Evolutionary conservation across 257 asterid genomes (phyloP), one percentile per base, ranked within the genome.

Genomic region (Primulina eburnea): DNA sequence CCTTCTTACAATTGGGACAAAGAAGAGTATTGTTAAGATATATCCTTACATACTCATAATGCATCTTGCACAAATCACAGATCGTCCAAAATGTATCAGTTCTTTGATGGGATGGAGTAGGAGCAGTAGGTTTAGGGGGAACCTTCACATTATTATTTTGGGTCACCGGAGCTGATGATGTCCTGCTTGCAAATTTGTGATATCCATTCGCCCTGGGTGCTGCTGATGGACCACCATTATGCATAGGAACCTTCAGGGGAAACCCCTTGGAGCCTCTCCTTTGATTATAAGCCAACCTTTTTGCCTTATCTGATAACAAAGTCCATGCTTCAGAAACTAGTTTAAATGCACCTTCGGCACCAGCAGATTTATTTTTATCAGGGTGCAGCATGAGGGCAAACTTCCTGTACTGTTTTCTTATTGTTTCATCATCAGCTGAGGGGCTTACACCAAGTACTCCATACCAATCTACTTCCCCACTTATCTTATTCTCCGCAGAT

Each of bases 341-440:
- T 71, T 83, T 81, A 76, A 90, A 90, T 16, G 96, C 96, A 67
- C 88, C 92, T 66, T 84, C 89, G 21, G 92, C 95, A 18, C 92
- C 95, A 21, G 67, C 73, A 30, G 82, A 82, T 73, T 75, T 83
- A 69, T 90, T 87, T 77, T 87, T 90, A 79, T 90, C 95, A n/a
- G 96, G 96, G 68, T 90, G 96, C 58, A 88, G 86, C 67, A 77
- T n/a, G 62, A 90, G 95, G 43, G 92, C 95, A 78, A 88, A 81
- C 70, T 84, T 88, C 69, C 87, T 72, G 74, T 90, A 90, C 72
- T 86, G 87, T 73, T 88, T 90, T 77, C 75, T 77, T 20, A 90
- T 67, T 10, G 87, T 71, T 38, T 82, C 90, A 53, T 90, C 95
- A 75, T 90, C 95, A 47, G 80, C 84, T 21, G 87, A 73, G 24